These are phyloP conservation scores for Cercospora nicotianae DNA, from an alignment of 2,329 filamentous ascomycete genomes.

Conservation along the genomic window DNA sequence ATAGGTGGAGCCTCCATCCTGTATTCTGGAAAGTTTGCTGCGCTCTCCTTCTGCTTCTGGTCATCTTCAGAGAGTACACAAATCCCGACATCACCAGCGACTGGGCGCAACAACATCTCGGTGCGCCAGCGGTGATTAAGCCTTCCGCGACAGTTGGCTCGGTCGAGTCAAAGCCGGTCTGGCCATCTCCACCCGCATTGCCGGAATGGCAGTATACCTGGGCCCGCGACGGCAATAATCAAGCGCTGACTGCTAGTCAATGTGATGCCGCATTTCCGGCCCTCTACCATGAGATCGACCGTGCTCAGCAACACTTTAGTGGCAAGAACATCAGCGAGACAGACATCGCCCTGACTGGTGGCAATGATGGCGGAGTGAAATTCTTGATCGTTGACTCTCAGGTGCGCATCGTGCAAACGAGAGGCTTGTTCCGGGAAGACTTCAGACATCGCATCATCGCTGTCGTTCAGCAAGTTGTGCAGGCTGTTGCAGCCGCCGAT, in stretches of 20 bases:
- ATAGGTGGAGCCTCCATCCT: neutral
- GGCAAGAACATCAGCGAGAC: constrained; percentile 12
- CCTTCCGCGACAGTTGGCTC: neutral
- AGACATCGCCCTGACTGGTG: constrained; percentile 34
- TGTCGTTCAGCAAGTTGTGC: constrained; percentile 28
- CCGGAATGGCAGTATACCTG: constrained; percentile 26
- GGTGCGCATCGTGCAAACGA: constrained; percentile 24
- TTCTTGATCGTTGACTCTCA: constrained; percentile 26
- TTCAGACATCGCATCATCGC: constrained; percentile 36
- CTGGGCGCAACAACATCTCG: neutral
- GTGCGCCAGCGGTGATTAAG: neutral
- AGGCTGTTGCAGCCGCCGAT: constrained; percentile 25
- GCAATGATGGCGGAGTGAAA: constrained; percentile 40
- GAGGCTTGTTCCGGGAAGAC: constrained; percentile 27
- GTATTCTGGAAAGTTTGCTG: neutral
- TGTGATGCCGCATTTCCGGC: constrained; percentile 37
- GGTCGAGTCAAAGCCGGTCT: neutral
- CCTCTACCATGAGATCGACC: constrained; percentile 37
- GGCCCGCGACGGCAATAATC: constrained; percentile 32
- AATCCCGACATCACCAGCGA: neutral
- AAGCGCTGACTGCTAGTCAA: constrained; percentile 34
- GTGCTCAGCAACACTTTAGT: constrained; percentile 25
- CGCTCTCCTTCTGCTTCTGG: neutral
- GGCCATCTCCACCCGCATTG: neutral
- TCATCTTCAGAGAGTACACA: constrained; percentile 1